These are phyloP conservation scores for Cyberlindnera saturnus DNA, from an alignment of 805 yeast species.

Conservation along the genomic window DNA sequence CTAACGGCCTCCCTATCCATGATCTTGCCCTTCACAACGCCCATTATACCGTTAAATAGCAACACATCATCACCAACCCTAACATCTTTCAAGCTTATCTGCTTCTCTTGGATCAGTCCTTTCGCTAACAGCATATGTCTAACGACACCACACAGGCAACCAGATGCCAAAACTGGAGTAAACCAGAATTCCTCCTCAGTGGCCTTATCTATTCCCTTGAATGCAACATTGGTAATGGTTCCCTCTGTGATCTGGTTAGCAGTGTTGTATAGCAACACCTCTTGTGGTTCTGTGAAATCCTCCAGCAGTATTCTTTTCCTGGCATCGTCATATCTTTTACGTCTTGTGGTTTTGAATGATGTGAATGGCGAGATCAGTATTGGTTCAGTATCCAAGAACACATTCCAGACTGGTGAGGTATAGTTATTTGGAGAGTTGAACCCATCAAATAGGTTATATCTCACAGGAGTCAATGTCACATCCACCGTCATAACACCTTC, in stretches of 20 bases:
- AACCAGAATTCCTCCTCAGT: conserved; percentile 48
- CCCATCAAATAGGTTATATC: conserved; percentile 27
- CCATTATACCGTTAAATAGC: conserved; percentile 77
- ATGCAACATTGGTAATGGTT: conserved; percentile 74
- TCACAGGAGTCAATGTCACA: conserved; percentile 27
- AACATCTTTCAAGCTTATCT: conserved; percentile 40
- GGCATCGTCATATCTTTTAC: conserved; percentile 59
- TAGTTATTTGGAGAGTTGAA: conserved; percentile 22
- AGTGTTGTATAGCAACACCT: conserved; percentile 65
- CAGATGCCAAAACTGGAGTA: conserved; percentile 74
- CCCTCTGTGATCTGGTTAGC: conserved; percentile 70
- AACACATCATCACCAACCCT: conserved; percentile 62
- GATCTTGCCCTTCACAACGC: conserved; percentile 60
- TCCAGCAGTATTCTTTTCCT: conserved; percentile 39
- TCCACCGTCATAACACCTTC: conserved; percentile 32
- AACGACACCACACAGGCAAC: conserved; percentile 82
- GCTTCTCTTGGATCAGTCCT: conserved; percentile 47
- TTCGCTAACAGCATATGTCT: conserved; percentile 57
- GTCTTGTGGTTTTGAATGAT: conserved; percentile 77
- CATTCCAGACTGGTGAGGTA: conserved; percentile 41
- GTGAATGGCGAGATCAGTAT: conserved; percentile 67
- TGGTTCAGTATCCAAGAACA: conserved; percentile 52
- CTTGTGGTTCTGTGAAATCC: conserved; percentile 35
- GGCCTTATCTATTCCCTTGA: conserved; percentile 25
- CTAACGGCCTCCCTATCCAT: conserved; percentile 2